Percentiles rank a stretch among this genome's conserved stretches.
phyloP scores from a whole-genome alignment of 1,139 yeast species.

The Saccharomyces hybrid region DNA sequence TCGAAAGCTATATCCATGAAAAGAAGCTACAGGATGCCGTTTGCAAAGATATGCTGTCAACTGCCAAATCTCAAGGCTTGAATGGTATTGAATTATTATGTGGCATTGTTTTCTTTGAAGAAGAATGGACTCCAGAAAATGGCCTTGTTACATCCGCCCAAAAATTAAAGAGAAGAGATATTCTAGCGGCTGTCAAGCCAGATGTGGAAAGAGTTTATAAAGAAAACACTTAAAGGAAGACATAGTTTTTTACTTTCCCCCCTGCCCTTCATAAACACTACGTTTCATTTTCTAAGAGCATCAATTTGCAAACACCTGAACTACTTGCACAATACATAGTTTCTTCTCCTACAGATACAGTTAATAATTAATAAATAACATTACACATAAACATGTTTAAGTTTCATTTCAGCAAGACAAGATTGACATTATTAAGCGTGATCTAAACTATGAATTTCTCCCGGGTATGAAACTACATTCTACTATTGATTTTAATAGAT shows the following conservation, averaged over 20 bases:
- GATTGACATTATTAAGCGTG: background rate
- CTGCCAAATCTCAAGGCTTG: constrained; percentile 78
- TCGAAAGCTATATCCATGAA: constrained; percentile 43
- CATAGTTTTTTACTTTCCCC: background rate
- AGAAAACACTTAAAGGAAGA: background rate
- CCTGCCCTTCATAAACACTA: background rate
- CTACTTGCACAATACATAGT: background rate
- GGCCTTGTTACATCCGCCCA: constrained; percentile 93
- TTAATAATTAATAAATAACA: background rate
- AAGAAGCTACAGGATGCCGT: constrained; percentile 50
- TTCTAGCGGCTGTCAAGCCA: constrained; percentile 54
- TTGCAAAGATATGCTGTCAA: constrained; percentile 50
- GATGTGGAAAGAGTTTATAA: constrained; percentile 51
- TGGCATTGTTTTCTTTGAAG: constrained; percentile 70
- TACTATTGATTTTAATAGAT: constrained; percentile 30
- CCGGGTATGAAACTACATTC: constrained; percentile 34
- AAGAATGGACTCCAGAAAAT: constrained; percentile 96
- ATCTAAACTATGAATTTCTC: constrained; percentile 10
- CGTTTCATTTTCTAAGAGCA: background rate
- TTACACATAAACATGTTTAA: background rate
- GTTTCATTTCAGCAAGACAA: background rate
- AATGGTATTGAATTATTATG: constrained; percentile 78
- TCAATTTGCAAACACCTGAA: background rate
- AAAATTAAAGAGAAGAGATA: constrained; percentile 90
- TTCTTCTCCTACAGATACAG: background rate